Conservation (phyloP, 192 early-diverging fungal genomes). For the Glomus cerebriforme region DNA sequence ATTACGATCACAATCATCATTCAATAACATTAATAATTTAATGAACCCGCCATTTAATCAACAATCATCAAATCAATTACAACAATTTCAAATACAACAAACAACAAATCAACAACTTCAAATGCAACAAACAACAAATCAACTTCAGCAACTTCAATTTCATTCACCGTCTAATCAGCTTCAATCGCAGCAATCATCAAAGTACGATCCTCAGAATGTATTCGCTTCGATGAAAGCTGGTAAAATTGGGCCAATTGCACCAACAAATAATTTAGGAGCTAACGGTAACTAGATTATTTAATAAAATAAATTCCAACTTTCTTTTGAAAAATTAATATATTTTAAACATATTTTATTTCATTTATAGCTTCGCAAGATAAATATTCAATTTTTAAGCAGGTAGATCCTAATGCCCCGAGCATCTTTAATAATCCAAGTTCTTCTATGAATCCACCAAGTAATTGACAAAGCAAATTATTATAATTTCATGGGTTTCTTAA, state of each 20-base stretch:
- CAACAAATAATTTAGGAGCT: constrained; percentile 3
- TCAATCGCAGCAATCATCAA: constrained; percentile 29
- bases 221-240: constrained; percentile 33
- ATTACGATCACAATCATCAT: not conserved
- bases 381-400: constrained; percentile 15
- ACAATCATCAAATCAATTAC: constrained; percentile 14
- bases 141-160: constrained; percentile 7
- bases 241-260: constrained; percentile 13
- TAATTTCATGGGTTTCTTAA: not conserved
- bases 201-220: constrained; percentile 31
- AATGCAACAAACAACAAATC: constrained; percentile 36
- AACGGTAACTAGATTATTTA: not conserved
- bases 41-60: not conserved
- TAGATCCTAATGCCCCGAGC: constrained; percentile 14
- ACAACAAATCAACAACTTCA: constrained; percentile 29
- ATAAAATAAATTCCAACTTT: not conserved
- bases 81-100: constrained; percentile 38
- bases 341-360: not conserved
- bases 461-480: not conserved
- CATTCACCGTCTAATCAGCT: constrained; percentile 21
- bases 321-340: not conserved
- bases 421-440: not conserved
- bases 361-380: constrained; percentile 1
- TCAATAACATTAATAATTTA: not conserved
- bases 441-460: not conserved